phyloP scores from a whole-genome alignment of 2,329 filamentous ascomycete genomes.

The Alternaria ethzedia region DNA sequence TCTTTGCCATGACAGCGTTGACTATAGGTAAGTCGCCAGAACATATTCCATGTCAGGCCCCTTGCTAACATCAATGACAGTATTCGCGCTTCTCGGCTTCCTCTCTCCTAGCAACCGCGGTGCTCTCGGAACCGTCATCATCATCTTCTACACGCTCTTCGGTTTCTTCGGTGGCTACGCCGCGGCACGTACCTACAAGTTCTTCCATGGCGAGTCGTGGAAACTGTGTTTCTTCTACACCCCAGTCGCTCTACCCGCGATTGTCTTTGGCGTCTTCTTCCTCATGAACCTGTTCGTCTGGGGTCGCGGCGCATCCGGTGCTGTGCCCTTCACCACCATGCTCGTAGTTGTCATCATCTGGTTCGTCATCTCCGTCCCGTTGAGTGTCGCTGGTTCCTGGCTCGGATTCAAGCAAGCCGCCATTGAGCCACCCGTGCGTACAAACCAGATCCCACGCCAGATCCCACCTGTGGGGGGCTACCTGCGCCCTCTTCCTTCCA shows the following conservation, averaged over 20 bases:
- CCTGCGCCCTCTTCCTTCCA: constrained; percentile 84
- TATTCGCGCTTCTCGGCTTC: constrained; percentile 91
- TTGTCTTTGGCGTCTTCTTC: constrained; percentile 90
- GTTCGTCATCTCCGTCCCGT: constrained; percentile 94
- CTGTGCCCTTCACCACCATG: constrained; percentile 97
- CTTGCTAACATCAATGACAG: constrained; percentile 36
- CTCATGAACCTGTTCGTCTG: constrained; percentile 95
- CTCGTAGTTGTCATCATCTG: constrained; percentile 90
- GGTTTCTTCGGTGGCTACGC: constrained; percentile 92
- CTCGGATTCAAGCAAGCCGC: constrained; percentile 77
- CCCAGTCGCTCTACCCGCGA: constrained; percentile 80
- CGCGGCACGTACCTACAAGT: constrained; percentile 91
- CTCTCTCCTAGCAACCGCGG: constrained; percentile 95
- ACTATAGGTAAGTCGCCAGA: constrained; percentile 68
- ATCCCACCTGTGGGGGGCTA: constrained; percentile 86
- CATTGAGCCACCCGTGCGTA: constrained; percentile 82
- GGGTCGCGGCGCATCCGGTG: constrained; percentile 89
- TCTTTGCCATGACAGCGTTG: constrained; percentile 96
- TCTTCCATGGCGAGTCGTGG: constrained; percentile 90
- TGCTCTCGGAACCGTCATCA: constrained; percentile 89
- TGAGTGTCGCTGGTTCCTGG: constrained; percentile 91
- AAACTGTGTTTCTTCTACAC: constrained; percentile 92
- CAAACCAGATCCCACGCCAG: constrained; percentile 97
- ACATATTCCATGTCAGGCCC: too few species aligned
- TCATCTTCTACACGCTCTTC: constrained; percentile 91